These are phyloP conservation scores for Exophiala dermatitidis DNA, from an alignment of 2,329 filamentous ascomycete genomes.

Conservation along the genomic window DNA sequence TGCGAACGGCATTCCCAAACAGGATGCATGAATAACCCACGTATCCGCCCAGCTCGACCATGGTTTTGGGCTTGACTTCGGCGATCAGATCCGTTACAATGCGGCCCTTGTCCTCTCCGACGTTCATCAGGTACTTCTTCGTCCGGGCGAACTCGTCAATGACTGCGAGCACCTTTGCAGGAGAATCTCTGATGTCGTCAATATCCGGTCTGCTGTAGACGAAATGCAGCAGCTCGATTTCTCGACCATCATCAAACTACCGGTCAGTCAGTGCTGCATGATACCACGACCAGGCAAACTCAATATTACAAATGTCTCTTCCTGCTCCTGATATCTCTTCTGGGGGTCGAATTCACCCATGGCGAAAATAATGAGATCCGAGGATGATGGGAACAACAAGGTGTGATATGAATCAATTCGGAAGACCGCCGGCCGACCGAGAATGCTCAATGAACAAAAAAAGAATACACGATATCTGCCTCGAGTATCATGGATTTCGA, in stretches of 20 bases:
- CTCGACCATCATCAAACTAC: slow-evolving; percentile 62
- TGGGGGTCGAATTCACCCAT: slow-evolving; percentile 20
- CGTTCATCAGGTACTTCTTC: slow-evolving; percentile 70
- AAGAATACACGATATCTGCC: too few relatives aligned
- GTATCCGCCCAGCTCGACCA: slow-evolving; percentile 76
- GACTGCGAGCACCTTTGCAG: slow-evolving; percentile 55
- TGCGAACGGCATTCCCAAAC: slow-evolving; percentile 60
- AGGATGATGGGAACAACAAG: too few relatives aligned
- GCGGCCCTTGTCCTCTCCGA: slow-evolving; percentile 66
- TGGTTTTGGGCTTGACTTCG: slow-evolving; percentile 57
- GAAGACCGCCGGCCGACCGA: too few relatives aligned
- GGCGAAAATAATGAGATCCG: background rate
- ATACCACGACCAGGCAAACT: background rate
- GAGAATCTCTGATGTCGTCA: slow-evolving; percentile 57
- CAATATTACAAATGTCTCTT: slow-evolving; percentile 23
- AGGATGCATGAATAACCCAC: slow-evolving; percentile 74
- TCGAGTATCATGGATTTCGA: too few relatives aligned
- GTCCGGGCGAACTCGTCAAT: slow-evolving; percentile 64
- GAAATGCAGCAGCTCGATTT: slow-evolving; percentile 65
- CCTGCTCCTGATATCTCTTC: slow-evolving; percentile 25
- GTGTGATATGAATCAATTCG: too few relatives aligned
- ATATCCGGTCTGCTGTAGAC: slow-evolving; percentile 57
- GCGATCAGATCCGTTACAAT: slow-evolving; percentile 63
- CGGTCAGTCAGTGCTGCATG: background rate
- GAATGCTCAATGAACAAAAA: too few relatives aligned